Evolutionary conservation across 2,329 filamentous ascomycete genomes (phyloP).

Genomic region (Amylocarpus encephaloides): DNA sequence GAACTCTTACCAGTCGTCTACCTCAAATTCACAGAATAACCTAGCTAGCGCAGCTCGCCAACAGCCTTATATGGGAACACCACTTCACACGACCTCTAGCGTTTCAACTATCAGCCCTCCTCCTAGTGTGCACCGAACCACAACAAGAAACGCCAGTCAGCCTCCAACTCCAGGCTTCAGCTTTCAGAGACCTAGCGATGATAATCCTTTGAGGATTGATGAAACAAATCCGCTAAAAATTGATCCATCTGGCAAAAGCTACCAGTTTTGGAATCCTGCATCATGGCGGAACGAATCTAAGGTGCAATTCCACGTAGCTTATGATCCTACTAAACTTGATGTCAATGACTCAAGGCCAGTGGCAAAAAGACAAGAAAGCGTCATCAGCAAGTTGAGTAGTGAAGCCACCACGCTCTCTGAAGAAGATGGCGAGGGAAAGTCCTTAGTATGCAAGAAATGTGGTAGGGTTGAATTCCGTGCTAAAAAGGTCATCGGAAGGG

Average conservation of each 20-base stretch:
- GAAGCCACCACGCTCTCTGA: constrained; percentile 36
- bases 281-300: constrained; percentile 38
- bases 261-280: constrained; percentile 52
- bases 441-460: constrained; percentile 52
- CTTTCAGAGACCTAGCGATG: constrained; percentile 39
- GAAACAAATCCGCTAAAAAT: constrained; percentile 27
- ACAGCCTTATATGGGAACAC: constrained; percentile 21
- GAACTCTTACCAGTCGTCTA: constrained; percentile 12
- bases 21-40: constrained; percentile 21
- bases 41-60: constrained; percentile 26
- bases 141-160: constrained; percentile 24
- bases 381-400: constrained; percentile 51
- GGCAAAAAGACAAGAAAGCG: constrained; percentile 17
- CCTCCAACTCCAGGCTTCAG: constrained; percentile 53
- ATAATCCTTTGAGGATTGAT: constrained; percentile 36
- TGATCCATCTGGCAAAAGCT: constrained; percentile 37
- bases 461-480: constrained; percentile 56
- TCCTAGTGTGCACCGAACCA: constrained; percentile 20
- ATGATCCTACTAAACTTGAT: constrained; percentile 19
- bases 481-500: constrained; percentile 45
- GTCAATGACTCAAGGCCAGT: constrained; percentile 15
- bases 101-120: constrained; percentile 26
- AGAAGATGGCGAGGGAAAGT: constrained; percentile 42
- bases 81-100: constrained; percentile 20
- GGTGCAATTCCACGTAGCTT: not conserved